phyloP scores from a whole-genome alignment of 768 basidiomycete genomes.

The Mycena epipterygia region DNA sequence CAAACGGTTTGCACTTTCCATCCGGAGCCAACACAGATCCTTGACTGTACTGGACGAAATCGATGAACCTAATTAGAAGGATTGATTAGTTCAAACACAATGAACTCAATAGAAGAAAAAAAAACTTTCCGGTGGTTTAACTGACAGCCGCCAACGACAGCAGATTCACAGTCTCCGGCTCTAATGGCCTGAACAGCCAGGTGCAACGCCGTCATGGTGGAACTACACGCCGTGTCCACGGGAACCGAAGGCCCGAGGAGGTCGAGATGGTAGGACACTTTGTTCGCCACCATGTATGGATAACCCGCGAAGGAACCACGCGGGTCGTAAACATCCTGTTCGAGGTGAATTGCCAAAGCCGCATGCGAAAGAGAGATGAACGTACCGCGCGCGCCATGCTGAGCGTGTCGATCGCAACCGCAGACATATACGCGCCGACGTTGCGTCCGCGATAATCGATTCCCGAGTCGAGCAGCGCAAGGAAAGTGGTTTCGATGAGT shows the following conservation, averaged over 20 bases:
- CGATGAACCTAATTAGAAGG: not conserved
- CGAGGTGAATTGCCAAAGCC: not conserved
- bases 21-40: not conserved
- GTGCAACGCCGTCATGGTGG: slow-evolving; percentile 61
- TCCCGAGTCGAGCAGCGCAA: slow-evolving; percentile 61
- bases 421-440: slow-evolving; percentile 59
- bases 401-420: slow-evolving; percentile 31
- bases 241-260: slow-evolving; percentile 63
- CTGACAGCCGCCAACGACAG: slow-evolving; percentile 58
- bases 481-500: slow-evolving; percentile 54
- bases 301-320: slow-evolving; percentile 49
- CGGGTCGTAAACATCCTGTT: slow-evolving; percentile 52
- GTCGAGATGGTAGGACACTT: slow-evolving; percentile 57
- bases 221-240: slow-evolving; percentile 65
- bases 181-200: slow-evolving; percentile 60
- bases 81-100: not conserved
- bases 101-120: not conserved
- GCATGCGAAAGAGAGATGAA: not conserved
- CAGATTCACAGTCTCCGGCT: slow-evolving; percentile 61
- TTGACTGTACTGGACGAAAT: not conserved
- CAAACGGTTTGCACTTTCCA: slow-evolving; percentile 1
- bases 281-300: slow-evolving; percentile 48
- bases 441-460: slow-evolving; percentile 59
- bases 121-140: slow-evolving; percentile 27
- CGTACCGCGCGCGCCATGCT: slow-evolving; percentile 47